Conservation (phyloP, 495 filamentous ascomycete species). For the Podospora didyma region DNA sequence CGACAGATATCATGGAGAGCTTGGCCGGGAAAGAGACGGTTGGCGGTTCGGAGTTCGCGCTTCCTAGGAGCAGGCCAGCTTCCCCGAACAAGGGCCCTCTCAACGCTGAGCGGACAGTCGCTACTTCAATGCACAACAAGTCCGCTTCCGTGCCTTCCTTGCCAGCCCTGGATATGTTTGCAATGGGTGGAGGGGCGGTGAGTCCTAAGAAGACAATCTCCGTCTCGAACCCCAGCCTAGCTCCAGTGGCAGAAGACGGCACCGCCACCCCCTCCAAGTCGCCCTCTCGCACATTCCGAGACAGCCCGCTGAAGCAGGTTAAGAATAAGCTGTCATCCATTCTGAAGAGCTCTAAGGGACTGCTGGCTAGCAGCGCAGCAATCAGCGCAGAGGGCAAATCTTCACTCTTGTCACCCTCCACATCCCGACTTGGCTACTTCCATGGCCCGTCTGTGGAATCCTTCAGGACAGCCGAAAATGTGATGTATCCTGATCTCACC, state of each 20-base stretch:
- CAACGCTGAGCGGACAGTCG: constrained; percentile 29
- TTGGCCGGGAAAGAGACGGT: constrained; percentile 42
- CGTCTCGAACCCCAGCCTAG: constrained; percentile 54
- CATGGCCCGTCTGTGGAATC: constrained; percentile 35
- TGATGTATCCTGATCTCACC: constrained; percentile 42
- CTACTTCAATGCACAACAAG: constrained; percentile 44
- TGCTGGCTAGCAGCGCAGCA: constrained; percentile 76
- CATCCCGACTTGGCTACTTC: constrained; percentile 31
- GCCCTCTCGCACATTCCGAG: constrained; percentile 60
- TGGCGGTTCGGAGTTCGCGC: constrained; percentile 34
- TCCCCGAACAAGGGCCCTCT: constrained; percentile 39
- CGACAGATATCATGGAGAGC: constrained; percentile 58
- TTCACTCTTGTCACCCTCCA: constrained; percentile 43
- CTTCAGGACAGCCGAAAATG: constrained; percentile 30
- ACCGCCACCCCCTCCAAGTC: constrained; percentile 69
- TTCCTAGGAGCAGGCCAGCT: constrained; percentile 33
- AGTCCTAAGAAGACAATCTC: constrained; percentile 60
- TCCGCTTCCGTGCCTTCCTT: constrained; percentile 54
- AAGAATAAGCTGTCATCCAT: constrained; percentile 86
- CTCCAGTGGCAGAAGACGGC: constrained; percentile 35
- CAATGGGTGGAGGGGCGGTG: constrained; percentile 29
- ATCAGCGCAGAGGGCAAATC: constrained; percentile 73
- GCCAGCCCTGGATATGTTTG: constrained; percentile 40
- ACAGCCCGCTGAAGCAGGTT: constrained; percentile 80
- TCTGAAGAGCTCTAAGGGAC: constrained; percentile 75